Conservation (phyloP, 176 grass and related monocot genomes). For the Calamus simplicifolius region DNA sequence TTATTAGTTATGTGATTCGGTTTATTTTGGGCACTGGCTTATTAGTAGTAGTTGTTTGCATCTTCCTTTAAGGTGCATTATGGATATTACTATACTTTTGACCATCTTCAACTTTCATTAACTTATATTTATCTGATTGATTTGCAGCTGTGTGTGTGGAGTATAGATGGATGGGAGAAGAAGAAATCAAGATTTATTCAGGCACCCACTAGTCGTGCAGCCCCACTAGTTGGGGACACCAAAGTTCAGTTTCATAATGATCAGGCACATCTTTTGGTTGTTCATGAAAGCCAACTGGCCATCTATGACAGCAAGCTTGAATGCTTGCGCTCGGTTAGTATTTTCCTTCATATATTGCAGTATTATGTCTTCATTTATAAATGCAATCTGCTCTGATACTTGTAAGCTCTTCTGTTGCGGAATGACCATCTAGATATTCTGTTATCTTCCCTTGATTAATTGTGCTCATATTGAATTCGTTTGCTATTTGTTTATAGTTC, state of each 20-base stretch:
- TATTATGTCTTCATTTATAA: conserved; percentile 3
- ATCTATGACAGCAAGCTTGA: conserved; percentile 94
- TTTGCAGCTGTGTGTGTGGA: conserved; percentile 81
- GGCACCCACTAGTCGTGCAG: conserved; percentile 42
- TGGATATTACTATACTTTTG: no score
- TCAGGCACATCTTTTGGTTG: conserved; percentile 81
- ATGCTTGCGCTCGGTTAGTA: conserved; percentile 63
- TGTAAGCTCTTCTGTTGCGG: no score
- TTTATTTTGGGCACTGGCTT: no score
- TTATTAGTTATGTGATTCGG: no score
- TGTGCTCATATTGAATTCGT: no score
- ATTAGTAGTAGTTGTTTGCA: no score
- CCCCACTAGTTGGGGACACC: conserved; percentile 74
- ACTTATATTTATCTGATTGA: conserved; percentile 7
- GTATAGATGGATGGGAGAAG: conserved; percentile 96
- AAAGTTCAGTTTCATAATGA: conserved; percentile 99
- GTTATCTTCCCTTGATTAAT: no score
- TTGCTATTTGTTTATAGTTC: no score
- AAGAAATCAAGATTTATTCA: conserved; percentile 91
- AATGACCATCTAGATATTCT: no score
- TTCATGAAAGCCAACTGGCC: conserved; percentile 86
- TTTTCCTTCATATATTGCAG: not conserved
- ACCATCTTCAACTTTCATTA: not conserved
- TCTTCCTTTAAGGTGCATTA: no score
- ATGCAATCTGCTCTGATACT: no score